phyloP scores from a whole-genome alignment of 148 eudicot species.

The Vaccinium macrocarpon region DNA sequence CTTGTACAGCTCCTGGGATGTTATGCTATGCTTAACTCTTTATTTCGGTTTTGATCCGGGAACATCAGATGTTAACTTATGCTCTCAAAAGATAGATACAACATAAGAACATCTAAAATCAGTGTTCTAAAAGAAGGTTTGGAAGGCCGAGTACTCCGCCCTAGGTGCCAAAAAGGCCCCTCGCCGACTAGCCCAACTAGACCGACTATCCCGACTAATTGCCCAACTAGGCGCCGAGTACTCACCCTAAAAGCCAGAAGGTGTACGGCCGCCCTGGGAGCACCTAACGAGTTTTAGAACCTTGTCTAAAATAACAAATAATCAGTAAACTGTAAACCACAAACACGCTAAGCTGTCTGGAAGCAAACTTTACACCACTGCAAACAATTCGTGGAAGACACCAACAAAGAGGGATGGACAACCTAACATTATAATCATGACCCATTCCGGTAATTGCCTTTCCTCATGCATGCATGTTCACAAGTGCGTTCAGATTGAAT shows the following conservation, averaged over 20 bases:
- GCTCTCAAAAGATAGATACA: background rate
- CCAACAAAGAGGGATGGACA: background rate
- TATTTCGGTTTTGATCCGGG: background rate
- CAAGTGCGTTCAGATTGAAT: background rate
- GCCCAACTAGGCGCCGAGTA: too few relatives aligned
- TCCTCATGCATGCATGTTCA: background rate
- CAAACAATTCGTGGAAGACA: background rate
- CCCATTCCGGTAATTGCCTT: background rate
- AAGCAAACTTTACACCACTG: background rate
- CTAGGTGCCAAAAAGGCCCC: too few relatives aligned
- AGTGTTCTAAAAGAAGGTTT: too few relatives aligned
- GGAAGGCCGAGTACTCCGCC: too few relatives aligned
- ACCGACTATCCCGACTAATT: too few relatives aligned
- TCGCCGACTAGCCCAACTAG: too few relatives aligned
- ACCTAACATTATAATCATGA: background rate
- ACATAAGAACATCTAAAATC: background rate
- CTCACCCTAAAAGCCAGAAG: too few relatives aligned
- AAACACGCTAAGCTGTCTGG: background rate
- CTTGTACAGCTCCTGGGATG: background rate
- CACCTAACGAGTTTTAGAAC: too few relatives aligned
- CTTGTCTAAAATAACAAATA: background rate
- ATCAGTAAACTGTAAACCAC: background rate
- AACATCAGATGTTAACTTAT: background rate
- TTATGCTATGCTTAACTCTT: background rate
- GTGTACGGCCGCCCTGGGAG: too few relatives aligned